Evolutionary conservation across 2,329 filamentous ascomycete genomes (phyloP).

Genomic region (Ceratocystiopsis minuta): DNA sequence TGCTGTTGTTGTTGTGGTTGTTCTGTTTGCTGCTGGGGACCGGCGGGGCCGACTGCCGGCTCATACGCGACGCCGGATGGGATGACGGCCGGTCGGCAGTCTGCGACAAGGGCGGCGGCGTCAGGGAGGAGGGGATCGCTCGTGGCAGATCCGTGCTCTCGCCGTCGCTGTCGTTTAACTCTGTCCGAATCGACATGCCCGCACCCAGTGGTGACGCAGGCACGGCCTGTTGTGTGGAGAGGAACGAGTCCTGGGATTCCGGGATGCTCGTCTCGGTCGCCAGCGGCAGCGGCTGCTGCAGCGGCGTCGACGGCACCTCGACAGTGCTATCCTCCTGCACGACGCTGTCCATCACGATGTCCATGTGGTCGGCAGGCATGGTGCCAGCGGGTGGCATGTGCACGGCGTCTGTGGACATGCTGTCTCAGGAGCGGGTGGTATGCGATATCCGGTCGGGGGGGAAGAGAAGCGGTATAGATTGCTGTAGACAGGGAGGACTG

Average conservation of each 20-base stretch:
- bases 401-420: no score
- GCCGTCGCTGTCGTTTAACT: constrained; percentile 22
- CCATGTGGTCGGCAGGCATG: no score
- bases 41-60: no score
- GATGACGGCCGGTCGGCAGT: no score
- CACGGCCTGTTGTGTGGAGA: constrained; percentile 30
- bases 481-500: no score
- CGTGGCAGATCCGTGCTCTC: constrained; percentile 18
- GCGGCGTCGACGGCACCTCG: constrained; percentile 19
- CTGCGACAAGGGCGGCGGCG: constrained; percentile 35
- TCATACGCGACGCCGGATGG: no score
- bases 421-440: not conserved
- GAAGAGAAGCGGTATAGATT: no score
- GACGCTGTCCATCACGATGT: not conserved
- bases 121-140: constrained; percentile 39
- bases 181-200: constrained; percentile 29
- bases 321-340: constrained; percentile 5
- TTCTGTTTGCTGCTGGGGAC: no score
- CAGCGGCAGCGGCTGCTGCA: constrained; percentile 2
- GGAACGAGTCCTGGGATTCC: constrained; percentile 35
- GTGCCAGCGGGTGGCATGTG: no score
- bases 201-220: constrained; percentile 34
- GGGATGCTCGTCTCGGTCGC: constrained; percentile 12
- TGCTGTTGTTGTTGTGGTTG: not conserved
- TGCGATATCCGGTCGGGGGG: not conserved